Evolutionary conservation across 2,329 filamentous ascomycete species (phyloP).

Genomic region (Teratosphaeria nubilosa): DNA sequence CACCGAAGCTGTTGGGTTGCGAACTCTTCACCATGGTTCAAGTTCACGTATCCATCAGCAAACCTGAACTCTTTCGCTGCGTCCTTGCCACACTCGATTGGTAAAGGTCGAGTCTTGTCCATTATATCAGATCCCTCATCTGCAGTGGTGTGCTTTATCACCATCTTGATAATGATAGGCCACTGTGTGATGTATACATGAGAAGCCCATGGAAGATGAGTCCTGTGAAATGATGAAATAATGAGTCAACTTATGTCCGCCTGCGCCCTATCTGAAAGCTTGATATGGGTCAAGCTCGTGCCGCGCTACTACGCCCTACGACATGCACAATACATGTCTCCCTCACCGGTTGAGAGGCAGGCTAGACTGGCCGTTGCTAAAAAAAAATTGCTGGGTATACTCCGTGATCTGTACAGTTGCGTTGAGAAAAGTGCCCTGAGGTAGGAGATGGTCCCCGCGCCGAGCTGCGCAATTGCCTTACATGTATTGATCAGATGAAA

Average conservation of each 20-base stretch:
- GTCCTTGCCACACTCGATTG: slow-evolving; percentile 24
- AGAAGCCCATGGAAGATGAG: neutral
- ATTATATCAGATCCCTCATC: neutral
- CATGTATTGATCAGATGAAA: too few relatives aligned
- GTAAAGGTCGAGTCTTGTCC: neutral
- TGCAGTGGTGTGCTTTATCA: neutral
- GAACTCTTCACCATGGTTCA: slow-evolving; percentile 60
- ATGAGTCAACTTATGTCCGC: neutral
- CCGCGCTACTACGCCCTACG: neutral
- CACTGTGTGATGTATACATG: neutral
- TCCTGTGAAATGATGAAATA: too few relatives aligned
- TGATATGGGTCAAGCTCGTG: neutral
- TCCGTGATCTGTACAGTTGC: too few relatives aligned
- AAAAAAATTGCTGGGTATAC: too few relatives aligned
- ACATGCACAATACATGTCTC: neutral
- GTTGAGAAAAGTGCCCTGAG: too few relatives aligned
- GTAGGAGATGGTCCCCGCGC: too few relatives aligned
- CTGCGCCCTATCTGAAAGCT: neutral
- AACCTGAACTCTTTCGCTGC: slow-evolving; percentile 60
- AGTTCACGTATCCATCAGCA: slow-evolving; percentile 55
- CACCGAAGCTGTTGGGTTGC: neutral
- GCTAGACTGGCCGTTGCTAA: neutral
- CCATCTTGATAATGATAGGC: neutral
- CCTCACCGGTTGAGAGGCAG: neutral
- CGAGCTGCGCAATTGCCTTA: too few relatives aligned